A percentile compares a stretch with the other conserved stretches of the same genome.
phyloP scores from a whole-genome alignment of 2,329 filamentous ascomycete species.

The Fusarium chaquense region DNA sequence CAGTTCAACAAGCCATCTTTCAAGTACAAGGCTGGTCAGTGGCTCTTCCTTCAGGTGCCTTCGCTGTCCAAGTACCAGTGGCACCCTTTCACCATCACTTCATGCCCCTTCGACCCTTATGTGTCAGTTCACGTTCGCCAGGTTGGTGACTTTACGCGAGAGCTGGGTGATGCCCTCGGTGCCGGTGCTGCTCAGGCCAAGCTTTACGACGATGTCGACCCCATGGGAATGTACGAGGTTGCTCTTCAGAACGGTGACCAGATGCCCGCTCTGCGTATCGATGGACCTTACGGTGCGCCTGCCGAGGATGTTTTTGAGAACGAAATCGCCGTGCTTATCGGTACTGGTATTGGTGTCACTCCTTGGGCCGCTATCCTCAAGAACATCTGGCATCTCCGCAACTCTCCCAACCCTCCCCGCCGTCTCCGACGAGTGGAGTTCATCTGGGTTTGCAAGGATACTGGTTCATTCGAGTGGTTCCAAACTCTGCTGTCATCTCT shows the following conservation, averaged over 20 bases:
- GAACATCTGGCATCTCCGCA: slow-evolving; percentile 97
- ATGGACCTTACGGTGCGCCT: slow-evolving; percentile 95
- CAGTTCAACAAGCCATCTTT: slow-evolving; percentile 97
- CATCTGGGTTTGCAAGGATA: slow-evolving; percentile 98
- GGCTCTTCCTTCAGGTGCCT: slow-evolving; percentile 95
- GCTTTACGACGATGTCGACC: slow-evolving; percentile 90
- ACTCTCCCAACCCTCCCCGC: slow-evolving; percentile 87
- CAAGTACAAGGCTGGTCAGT: slow-evolving; percentile 98
- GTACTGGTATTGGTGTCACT: slow-evolving; percentile 88
- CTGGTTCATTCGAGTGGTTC: slow-evolving; percentile 98
- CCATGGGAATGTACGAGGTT: slow-evolving; percentile 97
- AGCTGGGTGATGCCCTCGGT: slow-evolving; percentile 95
- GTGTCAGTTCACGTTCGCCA: slow-evolving; percentile 95
- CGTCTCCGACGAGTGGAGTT: slow-evolving; percentile 96
- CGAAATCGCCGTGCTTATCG: slow-evolving; percentile 87
- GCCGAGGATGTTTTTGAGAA: slow-evolving; percentile 98
- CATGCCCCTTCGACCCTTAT: slow-evolving; percentile 95
- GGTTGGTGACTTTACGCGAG: slow-evolving; percentile 94
- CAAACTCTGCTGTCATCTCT: slow-evolving; percentile 92
- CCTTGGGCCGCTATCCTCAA: slow-evolving; percentile 91
- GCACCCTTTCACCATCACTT: slow-evolving; percentile 99
- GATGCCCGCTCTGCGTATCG: slow-evolving; percentile 90
- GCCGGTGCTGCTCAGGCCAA: slow-evolving; percentile 88
- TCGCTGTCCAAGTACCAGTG: slow-evolving; percentile 90
- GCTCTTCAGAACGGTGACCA: slow-evolving; percentile 91